Base-by-base conservation (phyloP, 2,329 filamentous ascomycete genomes). In the Aureobasidium sp. region DNA sequence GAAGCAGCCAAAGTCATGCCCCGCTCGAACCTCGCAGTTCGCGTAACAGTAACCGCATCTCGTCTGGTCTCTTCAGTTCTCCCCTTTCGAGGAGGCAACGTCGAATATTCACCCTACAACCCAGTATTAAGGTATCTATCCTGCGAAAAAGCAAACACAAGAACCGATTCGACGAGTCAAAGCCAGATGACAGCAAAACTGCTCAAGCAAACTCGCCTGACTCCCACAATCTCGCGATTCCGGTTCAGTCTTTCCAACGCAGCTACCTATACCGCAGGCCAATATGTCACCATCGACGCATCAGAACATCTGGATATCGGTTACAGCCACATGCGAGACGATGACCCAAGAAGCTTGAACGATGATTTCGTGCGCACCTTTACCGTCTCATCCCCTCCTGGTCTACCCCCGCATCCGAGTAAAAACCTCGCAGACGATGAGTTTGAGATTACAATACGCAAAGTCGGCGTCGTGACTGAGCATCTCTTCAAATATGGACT, bases 311-410 rank as follows among this genome's bases (percentile, higher is more conserved):
- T 95, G 1, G 81, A 86, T 58, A 67, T 75, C 10, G 89, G 89
- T 0, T 95, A 89, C 67, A 80, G 77, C 44, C 90, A 95, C 65
- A 95, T 95, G 89, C 75, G 82, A 2, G 84, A 94, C 58, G 81
- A 86, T 54, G 88, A 94, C 59, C 89, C 89, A 4, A 77, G 77
- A 58, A 86, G 82, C 60, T 66, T 95, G 14, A 95, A 95, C 61
- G 89, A 95, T 64, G 88, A 95, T 64, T 90, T 81, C 57, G 74
- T 93, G 4, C 75, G 89, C 24, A 94, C 88, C 0, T 95, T 95
- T 63, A 95, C 89, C 2, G 77, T 95, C 0, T 87, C 85, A 3
- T 87, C 78, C 2, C 68, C 72, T 1, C 79, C 83, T 0, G 60
- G 61, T 32, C 44, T 54, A 24, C 59, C 61, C n/a, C 63, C 64